Percentiles rank a stretch among this genome's conserved stretches.
These are phyloP conservation scores for Cladophialophora carrionii DNA, from an alignment of 2,329 filamentous ascomycete species.

Conservation along the genomic window DNA sequence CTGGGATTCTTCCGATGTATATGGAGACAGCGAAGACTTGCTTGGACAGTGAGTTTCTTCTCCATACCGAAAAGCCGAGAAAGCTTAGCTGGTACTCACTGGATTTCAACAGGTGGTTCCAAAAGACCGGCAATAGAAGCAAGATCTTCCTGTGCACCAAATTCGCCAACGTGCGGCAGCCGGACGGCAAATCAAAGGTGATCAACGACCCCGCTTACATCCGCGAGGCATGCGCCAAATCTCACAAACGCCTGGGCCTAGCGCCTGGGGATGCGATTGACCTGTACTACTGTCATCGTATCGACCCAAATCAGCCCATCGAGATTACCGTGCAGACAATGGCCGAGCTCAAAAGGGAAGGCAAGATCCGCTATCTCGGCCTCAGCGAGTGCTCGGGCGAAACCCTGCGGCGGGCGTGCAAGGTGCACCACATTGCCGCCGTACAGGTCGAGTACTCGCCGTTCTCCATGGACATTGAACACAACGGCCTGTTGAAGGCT, in stretches of 20 bases:
- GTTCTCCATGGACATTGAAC: slow-evolving; percentile 59
- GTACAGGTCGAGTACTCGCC: slow-evolving; percentile 65
- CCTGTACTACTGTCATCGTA: slow-evolving; percentile 40
- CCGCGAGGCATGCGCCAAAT: slow-evolving; percentile 48
- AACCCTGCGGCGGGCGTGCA: slow-evolving; percentile 47
- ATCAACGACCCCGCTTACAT: slow-evolving; percentile 50
- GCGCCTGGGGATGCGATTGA: slow-evolving; percentile 46
- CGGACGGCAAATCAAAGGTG: slow-evolving; percentile 34
- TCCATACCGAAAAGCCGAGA: neutral
- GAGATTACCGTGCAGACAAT: slow-evolving; percentile 51
- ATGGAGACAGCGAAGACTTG: slow-evolving; percentile 52
- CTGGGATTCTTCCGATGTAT: slow-evolving; percentile 43
- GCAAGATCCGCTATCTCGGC: slow-evolving; percentile 50
- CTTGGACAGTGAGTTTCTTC: slow-evolving; percentile 44
- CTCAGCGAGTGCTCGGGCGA: slow-evolving; percentile 50
- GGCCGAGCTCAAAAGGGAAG: slow-evolving; percentile 40
- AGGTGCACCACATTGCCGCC: slow-evolving; percentile 45
- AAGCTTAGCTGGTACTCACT: neutral
- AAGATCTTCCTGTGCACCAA: slow-evolving; percentile 60
- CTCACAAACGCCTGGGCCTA: slow-evolving; percentile 48
- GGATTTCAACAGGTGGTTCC: slow-evolving; percentile 52
- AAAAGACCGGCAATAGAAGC: slow-evolving; percentile 47
- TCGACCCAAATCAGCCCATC: slow-evolving; percentile 58
- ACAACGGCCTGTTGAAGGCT: slow-evolving; percentile 60
- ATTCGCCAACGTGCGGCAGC: slow-evolving; percentile 46